Conservation (phyloP, 768 basidiomycete species). For the Tylopilus intermedius region DNA sequence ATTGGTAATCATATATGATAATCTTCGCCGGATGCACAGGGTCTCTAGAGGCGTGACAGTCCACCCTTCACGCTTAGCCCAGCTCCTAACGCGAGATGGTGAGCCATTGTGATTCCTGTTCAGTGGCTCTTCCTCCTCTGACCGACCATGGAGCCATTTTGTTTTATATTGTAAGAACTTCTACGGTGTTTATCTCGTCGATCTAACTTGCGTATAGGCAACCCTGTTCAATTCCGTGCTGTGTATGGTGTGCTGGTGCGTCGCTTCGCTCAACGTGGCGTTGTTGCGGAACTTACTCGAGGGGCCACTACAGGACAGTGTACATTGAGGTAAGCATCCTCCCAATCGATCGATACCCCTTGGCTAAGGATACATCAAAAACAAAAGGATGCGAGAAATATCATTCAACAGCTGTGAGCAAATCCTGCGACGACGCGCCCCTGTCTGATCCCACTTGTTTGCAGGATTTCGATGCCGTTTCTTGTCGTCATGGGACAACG, state of each 20-base stretch:
- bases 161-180: slow-evolving; percentile 14
- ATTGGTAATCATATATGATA: not conserved
- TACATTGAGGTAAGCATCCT: slow-evolving; percentile 9
- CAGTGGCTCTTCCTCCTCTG: not conserved
- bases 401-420: slow-evolving; percentile 8
- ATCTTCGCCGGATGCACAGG: slow-evolving; percentile 3
- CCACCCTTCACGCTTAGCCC: slow-evolving; percentile 3
- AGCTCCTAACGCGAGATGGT: slow-evolving; percentile 25
- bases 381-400: slow-evolving; percentile 17
- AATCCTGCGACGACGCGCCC: not conserved
- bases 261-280: not conserved
- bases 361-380: not conserved
- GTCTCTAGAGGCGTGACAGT: not conserved
- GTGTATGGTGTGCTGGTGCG: slow-evolving; percentile 15
- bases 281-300: not conserved
- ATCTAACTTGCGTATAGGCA: slow-evolving; percentile 1
- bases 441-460: not conserved
- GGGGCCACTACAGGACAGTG: slow-evolving; percentile 4
- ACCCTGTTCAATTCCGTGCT: slow-evolving; percentile 6
- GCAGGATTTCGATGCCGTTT: slow-evolving; percentile 10
- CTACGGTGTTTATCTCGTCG: not conserved
- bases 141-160: slow-evolving; percentile 6
- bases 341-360: not conserved
- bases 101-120: not conserved
- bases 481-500: slow-evolving; percentile 19